phyloP scores from a whole-genome alignment of 768 basidiomycete genomes.

The Trametes gibbosa region DNA sequence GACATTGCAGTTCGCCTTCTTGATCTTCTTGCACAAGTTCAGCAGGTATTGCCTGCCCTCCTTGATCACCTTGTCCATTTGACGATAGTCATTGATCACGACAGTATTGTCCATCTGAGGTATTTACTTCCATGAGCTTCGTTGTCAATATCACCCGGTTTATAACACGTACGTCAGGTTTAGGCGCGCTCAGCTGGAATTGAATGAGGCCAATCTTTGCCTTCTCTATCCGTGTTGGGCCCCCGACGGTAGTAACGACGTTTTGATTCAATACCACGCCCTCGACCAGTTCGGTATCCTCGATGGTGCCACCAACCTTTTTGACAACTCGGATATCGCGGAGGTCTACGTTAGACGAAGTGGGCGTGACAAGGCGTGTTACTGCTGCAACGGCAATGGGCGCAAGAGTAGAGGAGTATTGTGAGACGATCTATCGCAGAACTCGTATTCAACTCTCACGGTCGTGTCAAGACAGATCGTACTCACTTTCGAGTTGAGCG shows the following conservation, averaged over 20 bases:
- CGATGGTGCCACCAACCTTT: conserved; percentile 98
- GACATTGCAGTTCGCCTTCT: conserved; percentile 99
- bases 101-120: conserved; percentile 98
- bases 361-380: conserved; percentile 81
- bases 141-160: background rate
- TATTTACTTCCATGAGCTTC: conserved; percentile 8
- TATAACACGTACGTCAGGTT: conserved; percentile 77
- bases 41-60: conserved; percentile 97
- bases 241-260: conserved; percentile 85
- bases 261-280: conserved; percentile 98
- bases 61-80: conserved; percentile 99
- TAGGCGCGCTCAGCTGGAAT: conserved; percentile 96
- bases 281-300: conserved; percentile 95
- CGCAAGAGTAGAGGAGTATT: conserved; percentile 97
- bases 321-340: conserved; percentile 95
- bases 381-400: conserved; percentile 98
- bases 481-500: conserved; percentile 88
- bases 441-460: too few species aligned
- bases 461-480: background rate
- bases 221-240: conserved; percentile 94
- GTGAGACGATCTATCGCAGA: conserved; percentile 83
- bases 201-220: conserved; percentile 98
- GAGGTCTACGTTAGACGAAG: conserved; percentile 93
- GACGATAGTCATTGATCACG: conserved; percentile 98
- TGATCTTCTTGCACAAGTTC: conserved; percentile 98